phyloP scores from a whole-genome alignment of 2,329 filamentous ascomycete species.

The Aschersonia sp. region DNA sequence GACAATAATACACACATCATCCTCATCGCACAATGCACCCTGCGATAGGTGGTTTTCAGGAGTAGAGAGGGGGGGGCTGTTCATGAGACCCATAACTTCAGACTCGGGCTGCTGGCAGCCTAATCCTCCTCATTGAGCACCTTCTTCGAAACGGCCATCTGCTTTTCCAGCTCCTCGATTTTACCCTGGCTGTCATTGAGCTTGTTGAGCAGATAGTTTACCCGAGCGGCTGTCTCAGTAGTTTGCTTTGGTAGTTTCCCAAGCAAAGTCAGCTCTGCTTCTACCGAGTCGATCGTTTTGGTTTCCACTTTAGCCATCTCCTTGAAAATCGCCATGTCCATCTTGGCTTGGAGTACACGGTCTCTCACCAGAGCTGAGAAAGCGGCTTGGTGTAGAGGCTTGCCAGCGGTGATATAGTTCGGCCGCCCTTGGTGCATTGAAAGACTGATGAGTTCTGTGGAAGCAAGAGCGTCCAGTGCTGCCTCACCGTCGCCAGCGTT shows the following conservation, averaged over 20 bases:
- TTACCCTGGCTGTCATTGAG: slow-evolving; percentile 59
- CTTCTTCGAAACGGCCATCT: slow-evolving; percentile 60
- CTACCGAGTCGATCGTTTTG: slow-evolving; percentile 61
- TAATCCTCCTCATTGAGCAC: slow-evolving; percentile 32
- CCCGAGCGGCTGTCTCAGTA: slow-evolving; percentile 47
- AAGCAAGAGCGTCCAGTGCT: slow-evolving; percentile 66
- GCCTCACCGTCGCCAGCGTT: slow-evolving; percentile 49
- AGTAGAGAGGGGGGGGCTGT: too few species aligned
- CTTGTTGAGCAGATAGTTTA: slow-evolving; percentile 62
- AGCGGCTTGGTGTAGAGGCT: slow-evolving; percentile 74
- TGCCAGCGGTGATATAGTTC: slow-evolving; percentile 61
- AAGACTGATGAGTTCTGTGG: slow-evolving; percentile 74
- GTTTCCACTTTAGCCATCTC: slow-evolving; percentile 60
- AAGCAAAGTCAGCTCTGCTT: slow-evolving; percentile 61
- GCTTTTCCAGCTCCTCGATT: slow-evolving; percentile 57
- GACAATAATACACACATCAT: too few species aligned
- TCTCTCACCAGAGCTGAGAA: slow-evolving; percentile 62
- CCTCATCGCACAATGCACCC: too few species aligned
- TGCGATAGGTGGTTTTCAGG: too few species aligned
- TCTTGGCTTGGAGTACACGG: slow-evolving; percentile 53
- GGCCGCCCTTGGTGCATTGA: slow-evolving; percentile 62
- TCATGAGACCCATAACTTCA: too few species aligned
- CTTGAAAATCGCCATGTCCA: slow-evolving; percentile 56
- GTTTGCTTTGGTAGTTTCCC: slow-evolving; percentile 58
- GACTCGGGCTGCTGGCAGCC: neutral